These are phyloP conservation scores for Ogataea trehalophila DNA, from an alignment of 805 yeast genomes.

Conservation along the genomic window DNA sequence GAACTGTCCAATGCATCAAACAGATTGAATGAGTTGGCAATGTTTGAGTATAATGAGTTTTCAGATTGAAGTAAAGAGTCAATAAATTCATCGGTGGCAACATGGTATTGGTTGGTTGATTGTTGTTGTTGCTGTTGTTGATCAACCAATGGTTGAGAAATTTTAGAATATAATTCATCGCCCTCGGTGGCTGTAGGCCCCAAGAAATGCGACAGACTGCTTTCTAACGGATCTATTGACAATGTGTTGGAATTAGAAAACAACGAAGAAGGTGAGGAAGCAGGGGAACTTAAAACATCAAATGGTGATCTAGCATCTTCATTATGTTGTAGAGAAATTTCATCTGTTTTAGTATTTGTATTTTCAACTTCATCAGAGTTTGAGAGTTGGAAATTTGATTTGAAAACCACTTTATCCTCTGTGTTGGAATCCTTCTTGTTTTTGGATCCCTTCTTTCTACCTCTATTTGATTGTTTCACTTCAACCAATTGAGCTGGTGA, in stretches of 20 bases:
- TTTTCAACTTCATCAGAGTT: too few relatives aligned
- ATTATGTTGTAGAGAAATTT: too few relatives aligned
- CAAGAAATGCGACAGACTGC: too few relatives aligned
- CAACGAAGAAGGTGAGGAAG: not conserved
- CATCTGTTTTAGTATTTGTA: too few relatives aligned
- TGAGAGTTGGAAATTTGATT: not conserved
- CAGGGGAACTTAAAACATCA: not conserved
- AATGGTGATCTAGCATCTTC: not conserved
- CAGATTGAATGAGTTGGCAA: constrained; percentile 6
- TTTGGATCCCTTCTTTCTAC: not conserved
- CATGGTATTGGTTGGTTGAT: too few relatives aligned
- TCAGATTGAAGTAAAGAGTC: too few relatives aligned
- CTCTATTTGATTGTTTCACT: not conserved
- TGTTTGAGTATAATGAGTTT: too few relatives aligned
- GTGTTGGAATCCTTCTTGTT: not conserved
- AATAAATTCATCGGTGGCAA: too few relatives aligned
- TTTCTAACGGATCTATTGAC: not conserved
- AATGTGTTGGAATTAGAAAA: not conserved
- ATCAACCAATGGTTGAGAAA: not conserved
- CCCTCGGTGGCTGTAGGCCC: not conserved
- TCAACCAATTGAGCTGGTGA: too few relatives aligned
- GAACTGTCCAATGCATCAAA: constrained; percentile 14
- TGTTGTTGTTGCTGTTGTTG: not conserved
- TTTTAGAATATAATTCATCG: too few relatives aligned
- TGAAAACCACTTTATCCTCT: not conserved